phyloP scores from a whole-genome alignment of 1,284 basidiomycete species.

The Chiua sp. region DNA sequence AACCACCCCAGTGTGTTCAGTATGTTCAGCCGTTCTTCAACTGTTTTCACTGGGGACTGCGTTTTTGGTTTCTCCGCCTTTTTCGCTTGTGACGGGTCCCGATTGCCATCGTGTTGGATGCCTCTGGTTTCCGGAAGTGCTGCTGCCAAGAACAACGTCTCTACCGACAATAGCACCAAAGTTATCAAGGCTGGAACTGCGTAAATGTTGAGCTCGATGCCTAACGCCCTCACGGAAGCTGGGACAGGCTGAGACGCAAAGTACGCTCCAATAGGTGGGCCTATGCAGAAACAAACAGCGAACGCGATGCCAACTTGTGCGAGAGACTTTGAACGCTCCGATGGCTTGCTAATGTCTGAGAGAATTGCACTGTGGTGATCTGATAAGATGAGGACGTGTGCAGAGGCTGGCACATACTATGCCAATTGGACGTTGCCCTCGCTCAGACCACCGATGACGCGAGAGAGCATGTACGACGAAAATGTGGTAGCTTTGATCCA shows the following conservation, averaged over 20 bases:
- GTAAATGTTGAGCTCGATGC: constrained; percentile 81
- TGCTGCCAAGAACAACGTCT: constrained; percentile 75
- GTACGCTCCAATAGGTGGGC: constrained; percentile 83
- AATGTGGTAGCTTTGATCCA: constrained; percentile 92
- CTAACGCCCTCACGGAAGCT: constrained; percentile 58
- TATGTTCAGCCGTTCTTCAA: constrained; percentile 54
- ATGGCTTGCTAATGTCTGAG: constrained; percentile 83
- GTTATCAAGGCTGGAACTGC: constrained; percentile 84
- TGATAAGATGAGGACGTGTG: background rate
- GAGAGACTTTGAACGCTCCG: constrained; percentile 82
- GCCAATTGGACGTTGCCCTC: constrained; percentile 89
- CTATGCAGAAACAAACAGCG: constrained; percentile 89
- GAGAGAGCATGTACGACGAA: constrained; percentile 85
- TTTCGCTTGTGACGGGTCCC: constrained; percentile 28
- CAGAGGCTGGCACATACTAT: constrained; percentile 54
- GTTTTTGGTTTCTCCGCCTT: constrained; percentile 25
- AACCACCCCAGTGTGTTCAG: constrained; percentile 63
- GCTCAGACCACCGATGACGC: constrained; percentile 87
- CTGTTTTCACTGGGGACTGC: constrained; percentile 39
- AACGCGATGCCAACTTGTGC: constrained; percentile 94
- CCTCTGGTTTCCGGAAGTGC: constrained; percentile 82
- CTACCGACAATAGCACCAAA: constrained; percentile 68
- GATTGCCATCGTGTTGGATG: constrained; percentile 36
- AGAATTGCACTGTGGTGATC: constrained; percentile 73
- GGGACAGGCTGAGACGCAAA: constrained; percentile 77